Conservation (phyloP, 75 land plant genomes). For the Chamaecyparis obtusa region DNA sequence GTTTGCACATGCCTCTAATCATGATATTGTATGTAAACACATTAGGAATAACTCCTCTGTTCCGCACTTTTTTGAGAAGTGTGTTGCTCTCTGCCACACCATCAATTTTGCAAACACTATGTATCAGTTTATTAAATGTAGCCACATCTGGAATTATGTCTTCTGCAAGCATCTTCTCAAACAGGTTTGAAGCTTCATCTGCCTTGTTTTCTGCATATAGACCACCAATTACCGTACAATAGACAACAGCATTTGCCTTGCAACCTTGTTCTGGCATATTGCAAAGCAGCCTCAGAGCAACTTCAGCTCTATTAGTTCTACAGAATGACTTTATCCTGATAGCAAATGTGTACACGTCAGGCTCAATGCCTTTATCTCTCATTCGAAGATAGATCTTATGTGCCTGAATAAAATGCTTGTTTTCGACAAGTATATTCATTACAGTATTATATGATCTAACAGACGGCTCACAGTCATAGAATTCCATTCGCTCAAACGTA, state of each 20-base stretch:
- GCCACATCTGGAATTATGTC: slow-evolving; percentile 47
- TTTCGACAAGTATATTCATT: slow-evolving; percentile 66
- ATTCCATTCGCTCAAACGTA: slow-evolving; percentile 74
- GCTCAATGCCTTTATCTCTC: slow-evolving; percentile 45
- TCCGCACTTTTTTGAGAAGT: slow-evolving; percentile 51
- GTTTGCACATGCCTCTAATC: slow-evolving; percentile 64
- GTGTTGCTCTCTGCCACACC: slow-evolving; percentile 35
- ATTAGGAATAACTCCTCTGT: slow-evolving; percentile 53
- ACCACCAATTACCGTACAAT: slow-evolving; percentile 66
- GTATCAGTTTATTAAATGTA: slow-evolving; percentile 60
- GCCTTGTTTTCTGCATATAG: slow-evolving; percentile 44
- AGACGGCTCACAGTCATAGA: slow-evolving; percentile 48
- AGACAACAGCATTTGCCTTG: slow-evolving; percentile 46
- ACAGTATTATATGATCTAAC: slow-evolving; percentile 54
- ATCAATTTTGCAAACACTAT: slow-evolving; percentile 48
- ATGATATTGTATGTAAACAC: slow-evolving; percentile 56
- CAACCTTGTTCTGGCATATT: slow-evolving; percentile 57
- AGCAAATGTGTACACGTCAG: slow-evolving; percentile 59
- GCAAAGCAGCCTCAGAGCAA: slow-evolving; percentile 59
- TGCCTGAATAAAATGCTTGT: slow-evolving; percentile 46
- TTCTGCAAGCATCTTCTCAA: slow-evolving; percentile 49
- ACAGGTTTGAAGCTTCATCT: slow-evolving; percentile 46
- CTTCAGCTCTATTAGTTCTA: slow-evolving; percentile 55
- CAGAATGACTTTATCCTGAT: slow-evolving; percentile 66
- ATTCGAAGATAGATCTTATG: slow-evolving; percentile 66